phyloP scores from a whole-genome alignment of 2,329 filamentous ascomycete species.

The Phoma herbarum region DNA sequence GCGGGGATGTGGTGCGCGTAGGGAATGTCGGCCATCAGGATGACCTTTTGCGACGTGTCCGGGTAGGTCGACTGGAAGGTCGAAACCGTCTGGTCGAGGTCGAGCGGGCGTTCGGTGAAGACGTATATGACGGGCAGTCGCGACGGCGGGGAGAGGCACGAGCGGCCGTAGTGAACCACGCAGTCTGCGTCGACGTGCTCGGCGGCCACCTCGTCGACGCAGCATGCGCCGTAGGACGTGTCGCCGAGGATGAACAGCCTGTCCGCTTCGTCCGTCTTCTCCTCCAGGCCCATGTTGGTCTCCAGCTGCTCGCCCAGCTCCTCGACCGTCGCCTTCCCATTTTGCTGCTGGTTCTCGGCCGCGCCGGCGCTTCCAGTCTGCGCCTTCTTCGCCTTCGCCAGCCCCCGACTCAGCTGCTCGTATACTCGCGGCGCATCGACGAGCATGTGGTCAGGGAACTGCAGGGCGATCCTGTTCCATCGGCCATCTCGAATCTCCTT shows the following conservation, averaged over 20 bases:
- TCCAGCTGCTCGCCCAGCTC: constrained; percentile 30
- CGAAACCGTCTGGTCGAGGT: constrained; percentile 65
- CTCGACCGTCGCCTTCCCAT: constrained; percentile 18
- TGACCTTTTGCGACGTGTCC: constrained; percentile 68
- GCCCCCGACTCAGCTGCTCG: constrained; percentile 66
- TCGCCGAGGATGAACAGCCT: constrained; percentile 87
- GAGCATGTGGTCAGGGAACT: constrained; percentile 95
- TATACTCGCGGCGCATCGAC: constrained; percentile 84
- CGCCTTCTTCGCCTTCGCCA: constrained; percentile 48
- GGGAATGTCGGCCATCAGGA: constrained; percentile 89
- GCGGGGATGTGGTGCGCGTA: constrained; percentile 77
- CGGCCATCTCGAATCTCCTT: constrained; percentile 74
- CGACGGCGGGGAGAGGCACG: constrained; percentile 89
- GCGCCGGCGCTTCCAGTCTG: constrained; percentile 16
- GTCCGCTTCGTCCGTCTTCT: constrained; percentile 44
- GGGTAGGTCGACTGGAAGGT: constrained; percentile 76
- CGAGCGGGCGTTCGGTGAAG: constrained; percentile 78
- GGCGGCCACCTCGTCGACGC: constrained; percentile 94
- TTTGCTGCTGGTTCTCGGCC: not conserved
- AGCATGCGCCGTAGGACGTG: constrained; percentile 96
- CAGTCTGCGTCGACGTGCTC: constrained; percentile 92
- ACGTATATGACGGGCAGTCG: constrained; percentile 88
- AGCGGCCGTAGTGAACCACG: constrained; percentile 91
- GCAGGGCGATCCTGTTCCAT: constrained; percentile 84
- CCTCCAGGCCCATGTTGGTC: constrained; percentile 23